Evolutionary conservation across 208 protist genomes (phyloP).

Genomic region (Leishmania guyanensis): DNA sequence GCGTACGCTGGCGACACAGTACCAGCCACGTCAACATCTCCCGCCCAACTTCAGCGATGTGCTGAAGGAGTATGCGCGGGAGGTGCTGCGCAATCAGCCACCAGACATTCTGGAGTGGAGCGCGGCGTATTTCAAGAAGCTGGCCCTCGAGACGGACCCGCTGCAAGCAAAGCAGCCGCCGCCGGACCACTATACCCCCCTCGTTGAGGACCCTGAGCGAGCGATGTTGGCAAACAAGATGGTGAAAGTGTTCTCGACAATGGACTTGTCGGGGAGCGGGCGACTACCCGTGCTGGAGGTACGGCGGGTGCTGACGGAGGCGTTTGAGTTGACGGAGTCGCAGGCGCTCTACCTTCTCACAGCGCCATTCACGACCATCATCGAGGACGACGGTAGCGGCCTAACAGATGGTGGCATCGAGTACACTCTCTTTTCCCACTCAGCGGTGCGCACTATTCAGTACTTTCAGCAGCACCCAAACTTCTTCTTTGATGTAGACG

Average conservation of each 20-base stretch:
- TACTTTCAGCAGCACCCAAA: conserved; percentile 69
- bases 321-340: conserved; percentile 53
- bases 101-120: conserved; percentile 91
- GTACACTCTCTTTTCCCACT: conserved; percentile 65
- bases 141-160: conserved; percentile 79
- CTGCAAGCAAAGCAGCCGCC: conserved; percentile 49
- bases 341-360: conserved; percentile 89
- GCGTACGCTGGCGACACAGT: conserved; percentile 84
- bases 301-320: conserved; percentile 53
- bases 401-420: conserved; percentile 53
- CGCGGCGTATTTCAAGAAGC: conserved; percentile 90
- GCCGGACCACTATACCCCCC: conserved; percentile 36
- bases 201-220: conserved; percentile 43
- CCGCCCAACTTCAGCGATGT: conserved; percentile 86
- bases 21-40: conserved; percentile 86
- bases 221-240: conserved; percentile 49
- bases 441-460: conserved; percentile 59
- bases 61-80: conserved; percentile 93
- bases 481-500: conserved; percentile 45
- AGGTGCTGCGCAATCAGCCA: conserved; percentile 93
- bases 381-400: conserved; percentile 26
- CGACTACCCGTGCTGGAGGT: conserved; percentile 53
- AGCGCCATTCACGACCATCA: conserved; percentile 30
- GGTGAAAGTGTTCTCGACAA: conserved; percentile 53
- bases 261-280: conserved; percentile 50